phyloP scores from a whole-genome alignment of 2,329 filamentous ascomycete genomes.

The Diaporthe ampelina region DNA sequence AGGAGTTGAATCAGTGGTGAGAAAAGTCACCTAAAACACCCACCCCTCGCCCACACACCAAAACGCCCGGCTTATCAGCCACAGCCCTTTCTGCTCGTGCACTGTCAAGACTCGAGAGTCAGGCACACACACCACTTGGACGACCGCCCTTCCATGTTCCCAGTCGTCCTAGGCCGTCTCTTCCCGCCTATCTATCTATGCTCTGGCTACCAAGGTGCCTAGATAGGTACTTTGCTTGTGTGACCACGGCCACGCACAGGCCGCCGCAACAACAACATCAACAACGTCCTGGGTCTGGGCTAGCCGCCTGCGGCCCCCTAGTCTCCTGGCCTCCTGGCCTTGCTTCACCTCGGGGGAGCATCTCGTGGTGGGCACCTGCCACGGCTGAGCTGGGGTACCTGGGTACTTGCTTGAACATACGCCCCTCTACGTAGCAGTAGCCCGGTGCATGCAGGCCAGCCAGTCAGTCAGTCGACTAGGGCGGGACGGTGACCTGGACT shows the following conservation, averaged over 20 bases:
- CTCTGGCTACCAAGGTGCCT: too few species aligned
- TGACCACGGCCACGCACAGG: conserved; percentile 1
- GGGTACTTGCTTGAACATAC: neutral
- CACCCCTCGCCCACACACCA: conserved; percentile 10
- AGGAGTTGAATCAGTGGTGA: conserved; percentile 33
- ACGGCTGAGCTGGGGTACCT: neutral
- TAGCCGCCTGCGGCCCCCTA: conserved; percentile 11
- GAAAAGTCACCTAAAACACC: conserved; percentile 15
- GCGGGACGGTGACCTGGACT: neutral
- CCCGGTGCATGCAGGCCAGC: neutral
- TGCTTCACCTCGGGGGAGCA: neutral
- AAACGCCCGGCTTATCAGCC: conserved; percentile 31
- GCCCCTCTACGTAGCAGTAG: neutral
- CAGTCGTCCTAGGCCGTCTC: neutral
- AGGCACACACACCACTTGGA: conserved; percentile 11
- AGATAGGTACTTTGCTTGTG: neutral
- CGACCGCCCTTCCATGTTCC: neutral
- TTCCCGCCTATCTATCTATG: neutral
- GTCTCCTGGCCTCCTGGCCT: neutral
- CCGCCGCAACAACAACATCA: neutral
- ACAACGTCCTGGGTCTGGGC: neutral
- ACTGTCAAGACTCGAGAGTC: conserved; percentile 16
- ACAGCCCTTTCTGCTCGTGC: conserved; percentile 1
- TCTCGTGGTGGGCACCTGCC: conserved; percentile 14
- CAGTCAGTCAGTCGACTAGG: conserved; percentile 14